Evolutionary conservation across 2,329 filamentous ascomycete species (phyloP).

Genomic region (Fusarium camptoceras): DNA sequence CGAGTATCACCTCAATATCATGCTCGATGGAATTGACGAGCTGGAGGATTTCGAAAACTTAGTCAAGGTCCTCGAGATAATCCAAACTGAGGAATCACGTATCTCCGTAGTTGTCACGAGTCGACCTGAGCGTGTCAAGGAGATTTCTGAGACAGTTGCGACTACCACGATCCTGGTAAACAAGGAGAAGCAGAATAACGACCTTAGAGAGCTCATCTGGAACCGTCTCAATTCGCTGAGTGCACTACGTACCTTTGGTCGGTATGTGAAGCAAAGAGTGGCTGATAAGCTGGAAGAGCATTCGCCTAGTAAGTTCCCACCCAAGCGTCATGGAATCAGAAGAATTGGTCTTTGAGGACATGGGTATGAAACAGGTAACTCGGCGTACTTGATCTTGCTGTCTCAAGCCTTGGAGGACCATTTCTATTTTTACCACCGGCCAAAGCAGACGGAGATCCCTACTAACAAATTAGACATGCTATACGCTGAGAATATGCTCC

Average conservation of each 20-base stretch:
- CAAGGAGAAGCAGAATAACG: constrained; percentile 46
- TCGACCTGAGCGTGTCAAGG: constrained; percentile 20
- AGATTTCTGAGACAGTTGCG: constrained; percentile 15
- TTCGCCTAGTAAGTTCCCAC: constrained; percentile 48
- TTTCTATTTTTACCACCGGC: too few relatives aligned
- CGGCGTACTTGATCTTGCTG: too few relatives aligned
- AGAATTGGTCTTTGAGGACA: too few relatives aligned
- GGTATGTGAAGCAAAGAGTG: constrained; percentile 48
- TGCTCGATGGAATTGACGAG: constrained; percentile 18
- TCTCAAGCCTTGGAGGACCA: too few relatives aligned
- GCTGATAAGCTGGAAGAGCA: constrained; percentile 45
- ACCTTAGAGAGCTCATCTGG: constrained; percentile 47
- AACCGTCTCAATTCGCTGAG: constrained; percentile 43
- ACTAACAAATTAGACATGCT: constrained; percentile 46
- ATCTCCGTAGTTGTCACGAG: constrained; percentile 47
- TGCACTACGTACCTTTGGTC: constrained; percentile 43
- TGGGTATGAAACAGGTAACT: too few relatives aligned
- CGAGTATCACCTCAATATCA: constrained; percentile 3
- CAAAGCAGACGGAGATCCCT: not conserved
- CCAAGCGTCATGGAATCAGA: too few relatives aligned
- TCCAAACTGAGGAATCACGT: not conserved
- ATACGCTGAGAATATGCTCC: constrained; percentile 52
- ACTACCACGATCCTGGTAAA: constrained; percentile 34
- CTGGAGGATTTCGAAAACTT: not conserved
- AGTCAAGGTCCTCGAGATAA: not conserved